These are phyloP conservation scores for Austroboletus eburneus DNA, from an alignment of 768 basidiomycete genomes.

Conservation along the genomic window DNA sequence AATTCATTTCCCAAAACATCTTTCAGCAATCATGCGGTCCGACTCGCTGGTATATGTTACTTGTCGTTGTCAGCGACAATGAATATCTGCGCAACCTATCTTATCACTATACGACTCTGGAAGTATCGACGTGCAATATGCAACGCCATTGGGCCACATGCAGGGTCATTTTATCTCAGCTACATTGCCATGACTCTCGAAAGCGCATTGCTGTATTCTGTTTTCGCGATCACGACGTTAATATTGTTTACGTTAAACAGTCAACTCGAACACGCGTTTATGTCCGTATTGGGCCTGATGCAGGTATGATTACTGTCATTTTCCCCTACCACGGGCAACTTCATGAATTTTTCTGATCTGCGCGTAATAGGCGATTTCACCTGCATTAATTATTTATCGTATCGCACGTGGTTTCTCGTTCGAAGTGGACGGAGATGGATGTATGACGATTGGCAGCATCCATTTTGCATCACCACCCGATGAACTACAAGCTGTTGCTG, in stretches of 20 bases:
- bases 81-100: constrained; percentile 12
- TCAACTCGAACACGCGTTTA: constrained; percentile 20
- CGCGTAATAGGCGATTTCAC: background rate
- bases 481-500: too few species aligned
- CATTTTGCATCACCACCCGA: too few species aligned
- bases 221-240: constrained; percentile 9
- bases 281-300: constrained; percentile 16
- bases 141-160: constrained; percentile 2
- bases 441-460: too few species aligned
- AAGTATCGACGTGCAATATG: constrained; percentile 13
- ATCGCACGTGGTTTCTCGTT: background rate
- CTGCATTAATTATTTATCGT: background rate
- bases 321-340: background rate
- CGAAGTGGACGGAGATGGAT: background rate
- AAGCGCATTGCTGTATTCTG: constrained; percentile 18
- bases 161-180: constrained; percentile 17
- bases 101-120: constrained; percentile 16
- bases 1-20: background rate
- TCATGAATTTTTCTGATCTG: background rate
- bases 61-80: constrained; percentile 13
- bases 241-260: constrained; percentile 16
- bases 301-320: constrained; percentile 15
- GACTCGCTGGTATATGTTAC: background rate
- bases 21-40: background rate
- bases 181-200: constrained; percentile 26